Evolutionary conservation across 331 rosid species (phyloP), one percentile per base, ranked within the genome.

Genomic region (Arachis monticola): DNA sequence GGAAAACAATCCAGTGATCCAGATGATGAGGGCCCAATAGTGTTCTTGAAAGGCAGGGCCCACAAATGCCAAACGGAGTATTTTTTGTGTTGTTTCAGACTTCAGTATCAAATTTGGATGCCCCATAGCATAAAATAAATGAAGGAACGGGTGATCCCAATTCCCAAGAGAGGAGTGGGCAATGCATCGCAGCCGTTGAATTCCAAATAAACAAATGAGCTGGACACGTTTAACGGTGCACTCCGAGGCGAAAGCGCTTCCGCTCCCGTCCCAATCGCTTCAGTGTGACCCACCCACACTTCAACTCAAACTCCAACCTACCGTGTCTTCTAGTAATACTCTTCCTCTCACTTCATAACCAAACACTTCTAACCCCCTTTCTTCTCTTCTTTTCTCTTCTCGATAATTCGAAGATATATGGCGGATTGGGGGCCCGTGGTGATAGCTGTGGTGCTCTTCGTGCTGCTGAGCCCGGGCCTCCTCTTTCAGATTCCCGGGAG

Each of bases 401-500:
- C 3, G n/a, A 2, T 47, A 11, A 47, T 47, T 11, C 10, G 2
- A 47, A n/a, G 0, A 1, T 5, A 17, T 17, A 86, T 92, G 97
- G 98, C 97, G 14, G 97, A 93, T 67, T 93, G 97, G 98, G 97
- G 97, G 0, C 98, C 98, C 0, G 91, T 93, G 58, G 56, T 90
- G 2, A 76, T 91, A 32, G 96, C 97, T 0, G 95, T 88, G 87
- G 83, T 85, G 56, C 78, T 93, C 76, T 93, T 93, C 59, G 93
- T 88, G 63, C 82, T 91, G 9, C 13, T 93, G 11, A 87, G 87
- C 52, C 98, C 98, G 0, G 98, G 98, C 58, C 82, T 93, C 6
- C 66, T 93, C 63, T 88, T 93, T 81, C 96, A 93, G 89, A 80
- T 91, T 5, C 97, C 98, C 0, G 93, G 60, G 2, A 75, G 60